Evolutionary conservation across 2,329 filamentous ascomycete genomes (phyloP), one percentile per base, ranked within the genome.

Genomic region (Bertia moriformis): DNA sequence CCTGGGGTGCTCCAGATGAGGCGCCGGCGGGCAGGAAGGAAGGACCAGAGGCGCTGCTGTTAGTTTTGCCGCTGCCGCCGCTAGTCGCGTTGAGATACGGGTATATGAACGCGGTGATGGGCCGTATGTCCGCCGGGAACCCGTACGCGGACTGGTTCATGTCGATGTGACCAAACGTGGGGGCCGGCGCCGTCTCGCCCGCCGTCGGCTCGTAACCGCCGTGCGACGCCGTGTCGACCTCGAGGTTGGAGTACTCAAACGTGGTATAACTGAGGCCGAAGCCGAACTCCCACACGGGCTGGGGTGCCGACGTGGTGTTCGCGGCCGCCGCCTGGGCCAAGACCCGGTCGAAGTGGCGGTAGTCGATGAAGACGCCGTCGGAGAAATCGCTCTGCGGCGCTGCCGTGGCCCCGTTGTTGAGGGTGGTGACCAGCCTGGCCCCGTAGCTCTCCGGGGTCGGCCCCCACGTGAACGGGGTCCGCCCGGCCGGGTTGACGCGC

Each of bases 361-460:
- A 86, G 58, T 91, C 85, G 51, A 93, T 87, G 56, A 88, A 85
- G 39, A 81, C 66, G 14, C 85, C 84, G 57, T 91, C 84, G 4
- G 65, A 63, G 52, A 86, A 93, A 49, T 85, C 71, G 29, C 76
- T 62, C 50, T 91, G 84, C 3, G 83, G 83, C 12, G 76, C 71
- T 19, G 51, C 64, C 12, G 64, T 53, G 38, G n/a, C n/a, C 10
- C 76, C 79, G 42, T 83, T 81, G 61, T 83, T 87, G 19, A 80
- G 72, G 50, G 72, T 55, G 56, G 79, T 79, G 38, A 76, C 56
- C n/a, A 87, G 53, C 38, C 81, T 69, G 4, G 71, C 69, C 27
- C 78, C 80, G 49, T 87, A 91, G 48, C 80, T 74, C 44, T 71
- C 66, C 14, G 68, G 69, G 2, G 72, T 71, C 27, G 67, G 65